These are phyloP conservation scores for Gonapodya prolifera DNA, from an alignment of 192 early-diverging fungal genomes.

Conservation along the genomic window DNA sequence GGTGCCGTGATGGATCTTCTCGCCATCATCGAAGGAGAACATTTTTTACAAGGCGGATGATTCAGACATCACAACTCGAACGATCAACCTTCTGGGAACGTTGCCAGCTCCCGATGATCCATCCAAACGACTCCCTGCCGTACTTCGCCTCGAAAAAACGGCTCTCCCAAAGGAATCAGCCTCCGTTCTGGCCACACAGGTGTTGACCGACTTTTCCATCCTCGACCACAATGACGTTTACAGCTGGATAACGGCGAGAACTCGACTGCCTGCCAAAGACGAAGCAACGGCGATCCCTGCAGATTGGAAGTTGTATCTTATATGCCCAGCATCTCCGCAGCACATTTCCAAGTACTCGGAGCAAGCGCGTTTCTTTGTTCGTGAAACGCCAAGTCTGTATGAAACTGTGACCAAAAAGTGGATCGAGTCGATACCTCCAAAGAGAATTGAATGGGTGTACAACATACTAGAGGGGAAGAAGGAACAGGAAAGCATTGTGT, in stretches of 20 bases:
- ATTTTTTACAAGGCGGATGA: not conserved
- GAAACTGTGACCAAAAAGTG: slow-evolving; percentile 32
- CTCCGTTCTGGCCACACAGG: slow-evolving; percentile 14
- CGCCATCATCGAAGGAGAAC: not conserved
- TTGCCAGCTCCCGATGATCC: not conserved
- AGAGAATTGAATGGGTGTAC: slow-evolving; percentile 61
- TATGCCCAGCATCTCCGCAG: slow-evolving; percentile 1
- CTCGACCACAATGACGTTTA: slow-evolving; percentile 55
- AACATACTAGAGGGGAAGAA: slow-evolving; percentile 55
- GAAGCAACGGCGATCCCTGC: not conserved
- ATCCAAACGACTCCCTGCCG: slow-evolving; percentile 8
- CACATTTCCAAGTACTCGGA: slow-evolving; percentile 61
- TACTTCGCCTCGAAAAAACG: slow-evolving; percentile 36
- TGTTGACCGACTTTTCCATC: slow-evolving; percentile 19
- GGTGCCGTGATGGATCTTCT: not conserved
- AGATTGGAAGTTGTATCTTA: slow-evolving; percentile 13
- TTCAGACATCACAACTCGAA: not conserved
- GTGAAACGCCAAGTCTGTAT: slow-evolving; percentile 54
- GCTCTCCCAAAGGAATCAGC: slow-evolving; percentile 22
- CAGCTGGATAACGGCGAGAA: slow-evolving; percentile 39
- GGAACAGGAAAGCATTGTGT: slow-evolving; percentile 53
- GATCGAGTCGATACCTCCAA: slow-evolving; percentile 43
- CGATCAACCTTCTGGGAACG: not conserved
- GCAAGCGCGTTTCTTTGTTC: slow-evolving; percentile 42
- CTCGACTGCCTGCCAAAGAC: slow-evolving; percentile 2